Conservation (phyloP, 441 rosid species). For the Biscutella auriculata region DNA sequence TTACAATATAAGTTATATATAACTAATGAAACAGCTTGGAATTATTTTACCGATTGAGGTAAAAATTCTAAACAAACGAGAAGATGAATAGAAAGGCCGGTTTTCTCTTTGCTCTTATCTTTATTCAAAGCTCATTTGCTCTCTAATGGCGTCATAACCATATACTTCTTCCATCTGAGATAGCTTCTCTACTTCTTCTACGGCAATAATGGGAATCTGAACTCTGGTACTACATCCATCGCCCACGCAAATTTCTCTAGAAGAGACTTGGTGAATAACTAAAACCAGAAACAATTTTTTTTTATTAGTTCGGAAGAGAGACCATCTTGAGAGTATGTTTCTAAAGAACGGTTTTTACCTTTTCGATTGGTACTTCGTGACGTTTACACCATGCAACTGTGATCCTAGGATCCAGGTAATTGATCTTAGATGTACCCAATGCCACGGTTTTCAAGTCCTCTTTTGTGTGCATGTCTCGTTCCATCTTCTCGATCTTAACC, state of each 20-base stretch:
- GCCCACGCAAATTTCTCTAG: conserved; percentile 95
- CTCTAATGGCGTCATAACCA: conserved; percentile 5
- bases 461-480: conserved; percentile 56
- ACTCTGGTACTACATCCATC: conserved; percentile 87
- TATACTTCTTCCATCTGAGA: conserved; percentile 1
- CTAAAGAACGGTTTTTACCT: conserved; percentile 36
- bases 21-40: not conserved
- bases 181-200: not conserved
- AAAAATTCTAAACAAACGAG: conserved; percentile 7
- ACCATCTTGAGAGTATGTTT: not conserved
- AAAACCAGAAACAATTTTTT: conserved; percentile 5
- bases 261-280: conserved; percentile 89
- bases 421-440: conserved; percentile 89
- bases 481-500: conserved; percentile 68
- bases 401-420: conserved; percentile 94
- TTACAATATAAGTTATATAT: not conserved
- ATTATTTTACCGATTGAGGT: not conserved
- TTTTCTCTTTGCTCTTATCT: conserved; percentile 18
- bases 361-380: conserved; percentile 94
- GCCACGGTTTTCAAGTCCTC: conserved; percentile 93
- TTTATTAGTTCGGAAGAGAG: not conserved
- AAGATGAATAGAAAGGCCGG: conserved; percentile 17
- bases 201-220: conserved; percentile 51
- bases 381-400: conserved; percentile 99
- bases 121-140: not conserved